These are phyloP conservation scores for Sicyos edulis DNA, from an alignment of 306 rosid genomes.

Conservation along the genomic window DNA sequence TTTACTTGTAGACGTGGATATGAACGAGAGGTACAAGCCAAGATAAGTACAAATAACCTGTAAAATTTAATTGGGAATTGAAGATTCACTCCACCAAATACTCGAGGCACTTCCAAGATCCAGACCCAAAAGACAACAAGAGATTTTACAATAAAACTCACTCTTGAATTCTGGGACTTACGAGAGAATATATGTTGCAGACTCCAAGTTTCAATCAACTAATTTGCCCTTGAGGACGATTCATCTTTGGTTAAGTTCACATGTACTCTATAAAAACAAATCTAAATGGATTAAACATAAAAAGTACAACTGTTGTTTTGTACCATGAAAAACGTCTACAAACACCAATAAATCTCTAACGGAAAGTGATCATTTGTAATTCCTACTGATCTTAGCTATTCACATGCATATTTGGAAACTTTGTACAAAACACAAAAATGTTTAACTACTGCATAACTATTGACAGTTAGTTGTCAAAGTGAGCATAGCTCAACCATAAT, in stretches of 20 bases:
- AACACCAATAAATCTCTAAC: neutral
- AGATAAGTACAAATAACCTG: constrained; percentile 3
- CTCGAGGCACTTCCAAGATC: no score
- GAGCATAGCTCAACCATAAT: no score
- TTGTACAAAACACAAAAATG: neutral
- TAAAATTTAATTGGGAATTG: neutral
- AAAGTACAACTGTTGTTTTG: neutral
- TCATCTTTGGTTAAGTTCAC: neutral
- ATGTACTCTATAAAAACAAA: neutral
- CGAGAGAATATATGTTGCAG: no score
- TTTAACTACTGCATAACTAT: neutral
- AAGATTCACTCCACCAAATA: no score
- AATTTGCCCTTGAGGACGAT: no score
- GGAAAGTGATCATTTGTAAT: neutral
- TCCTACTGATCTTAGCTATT: neutral
- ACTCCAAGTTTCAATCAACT: no score
- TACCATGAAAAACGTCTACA: neutral
- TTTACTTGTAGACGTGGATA: constrained; percentile 18
- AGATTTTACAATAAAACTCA: no score
- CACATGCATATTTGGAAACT: neutral
- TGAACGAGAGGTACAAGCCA: constrained; percentile 2
- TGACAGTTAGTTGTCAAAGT: no score
- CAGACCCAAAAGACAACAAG: no score
- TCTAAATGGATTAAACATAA: neutral
- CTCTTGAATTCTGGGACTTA: no score